Conservation (phyloP, 1,284 basidiomycete species). For the Pseudomicrostroma phylloplanum region DNA sequence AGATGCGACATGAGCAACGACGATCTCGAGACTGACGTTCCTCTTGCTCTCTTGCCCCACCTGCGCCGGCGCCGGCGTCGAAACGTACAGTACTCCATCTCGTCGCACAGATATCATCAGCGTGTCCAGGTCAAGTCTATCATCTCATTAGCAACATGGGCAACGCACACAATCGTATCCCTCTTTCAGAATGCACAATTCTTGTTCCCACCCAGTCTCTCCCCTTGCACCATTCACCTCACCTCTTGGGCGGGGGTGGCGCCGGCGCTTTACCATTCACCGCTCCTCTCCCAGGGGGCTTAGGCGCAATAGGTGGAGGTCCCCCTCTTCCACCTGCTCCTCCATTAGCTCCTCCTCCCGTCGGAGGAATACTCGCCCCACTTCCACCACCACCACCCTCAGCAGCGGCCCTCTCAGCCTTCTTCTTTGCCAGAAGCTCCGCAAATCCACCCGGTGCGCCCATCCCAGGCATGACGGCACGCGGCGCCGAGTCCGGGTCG, state of each 20-base stretch:
- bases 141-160: too few species aligned
- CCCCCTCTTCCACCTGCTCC: conserved; percentile 3
- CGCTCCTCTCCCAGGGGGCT: conserved; percentile 22
- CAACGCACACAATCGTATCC: too few species aligned
- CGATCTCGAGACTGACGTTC: too few species aligned
- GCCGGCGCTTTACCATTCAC: conserved; percentile 25
- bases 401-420: conserved; percentile 28
- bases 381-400: conserved; percentile 13
- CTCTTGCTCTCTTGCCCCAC: too few species aligned
- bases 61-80: too few species aligned
- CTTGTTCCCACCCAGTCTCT: too few species aligned
- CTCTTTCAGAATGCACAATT: too few species aligned
- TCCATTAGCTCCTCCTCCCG: conserved; percentile 7
- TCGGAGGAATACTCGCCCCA: conserved; percentile 12
- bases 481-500: conserved; percentile 49
- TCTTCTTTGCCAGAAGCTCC: conserved; percentile 52
- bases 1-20: too few species aligned
- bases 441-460: conserved; percentile 52
- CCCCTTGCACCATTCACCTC: too few species aligned
- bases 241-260: conserved; percentile 16
- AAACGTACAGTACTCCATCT: too few species aligned
- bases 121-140: too few species aligned
- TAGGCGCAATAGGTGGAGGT: conserved; percentile 26
- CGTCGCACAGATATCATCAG: too few species aligned
- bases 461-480: conserved; percentile 53